These are phyloP conservation scores for Pleurotus tuoliensis DNA, from an alignment of 768 basidiomycete genomes.

Conservation along the genomic window DNA sequence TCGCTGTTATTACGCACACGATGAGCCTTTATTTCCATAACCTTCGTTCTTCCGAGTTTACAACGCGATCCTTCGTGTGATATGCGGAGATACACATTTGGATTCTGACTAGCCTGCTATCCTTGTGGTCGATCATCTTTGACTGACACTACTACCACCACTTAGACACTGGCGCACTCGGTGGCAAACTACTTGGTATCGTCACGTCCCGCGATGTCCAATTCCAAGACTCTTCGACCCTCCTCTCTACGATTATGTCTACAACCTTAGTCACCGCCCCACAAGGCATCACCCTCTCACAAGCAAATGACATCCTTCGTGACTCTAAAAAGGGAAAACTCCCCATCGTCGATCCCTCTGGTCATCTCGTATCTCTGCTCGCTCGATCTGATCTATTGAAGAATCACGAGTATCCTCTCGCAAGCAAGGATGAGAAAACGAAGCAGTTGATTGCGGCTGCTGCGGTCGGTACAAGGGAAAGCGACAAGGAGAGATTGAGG, in stretches of 20 bases:
- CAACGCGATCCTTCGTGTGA: conserved; percentile 64
- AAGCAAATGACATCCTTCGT: conserved; percentile 93
- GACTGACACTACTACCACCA: conserved; percentile 17
- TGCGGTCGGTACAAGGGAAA: conserved; percentile 88
- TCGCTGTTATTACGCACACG: conserved; percentile 18
- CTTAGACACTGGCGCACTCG: conserved; percentile 79
- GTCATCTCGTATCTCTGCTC: conserved; percentile 76
- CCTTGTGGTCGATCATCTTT: conserved; percentile 5
- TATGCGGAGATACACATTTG: conserved; percentile 47
- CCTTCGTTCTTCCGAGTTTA: conserved; percentile 88
- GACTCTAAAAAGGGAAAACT: conserved; percentile 98
- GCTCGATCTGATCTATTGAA: conserved; percentile 97
- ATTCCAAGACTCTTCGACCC: conserved; percentile 67
- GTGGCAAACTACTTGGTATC: conserved; percentile 92
- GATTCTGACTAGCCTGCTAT: too few relatives aligned
- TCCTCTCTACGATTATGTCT: conserved; percentile 87
- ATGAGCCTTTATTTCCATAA: conserved; percentile 53
- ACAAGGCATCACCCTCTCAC: conserved; percentile 82
- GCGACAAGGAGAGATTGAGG: conserved; percentile 79
- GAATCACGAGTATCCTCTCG: conserved; percentile 94
- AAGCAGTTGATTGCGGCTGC: conserved; percentile 98
- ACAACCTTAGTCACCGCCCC: conserved; percentile 81
- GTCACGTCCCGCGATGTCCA: conserved; percentile 96
- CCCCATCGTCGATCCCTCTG: conserved; percentile 69
- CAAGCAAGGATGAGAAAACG: conserved; percentile 83